phyloP scores from a whole-genome alignment of 192 early-diverging fungal genomes.

The Linderina pennispora region DNA sequence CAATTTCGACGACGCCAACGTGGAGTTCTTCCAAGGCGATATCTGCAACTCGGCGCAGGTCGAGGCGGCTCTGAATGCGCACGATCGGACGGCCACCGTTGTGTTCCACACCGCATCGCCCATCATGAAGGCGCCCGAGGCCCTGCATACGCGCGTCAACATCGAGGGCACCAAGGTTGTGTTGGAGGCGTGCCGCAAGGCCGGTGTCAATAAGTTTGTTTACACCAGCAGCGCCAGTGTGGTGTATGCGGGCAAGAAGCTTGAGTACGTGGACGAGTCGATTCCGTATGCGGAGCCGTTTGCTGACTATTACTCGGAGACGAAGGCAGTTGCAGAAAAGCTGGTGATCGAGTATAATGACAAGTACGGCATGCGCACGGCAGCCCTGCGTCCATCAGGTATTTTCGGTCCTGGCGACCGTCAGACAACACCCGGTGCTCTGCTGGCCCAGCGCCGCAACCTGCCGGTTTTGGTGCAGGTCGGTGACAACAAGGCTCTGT shows the following conservation, averaged over 20 bases:
- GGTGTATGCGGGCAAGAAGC: slow-evolving; percentile 65
- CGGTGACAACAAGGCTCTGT: slow-evolving; percentile 72
- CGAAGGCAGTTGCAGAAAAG: slow-evolving; percentile 74
- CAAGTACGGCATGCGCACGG: slow-evolving; percentile 55
- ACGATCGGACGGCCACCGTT: slow-evolving; percentile 48
- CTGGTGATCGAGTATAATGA: slow-evolving; percentile 73
- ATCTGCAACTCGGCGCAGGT: slow-evolving; percentile 53
- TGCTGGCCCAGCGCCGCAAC: slow-evolving; percentile 59
- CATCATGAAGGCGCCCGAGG: slow-evolving; percentile 61
- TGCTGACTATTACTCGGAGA: slow-evolving; percentile 91
- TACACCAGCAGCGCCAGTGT: slow-evolving; percentile 89
- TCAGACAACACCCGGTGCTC: slow-evolving; percentile 60
- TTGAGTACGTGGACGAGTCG: slow-evolving; percentile 79
- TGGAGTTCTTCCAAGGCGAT: slow-evolving; percentile 53
- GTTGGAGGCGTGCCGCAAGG: slow-evolving; percentile 63
- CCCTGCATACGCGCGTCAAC: slow-evolving; percentile 73
- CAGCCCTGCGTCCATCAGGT: slow-evolving; percentile 76
- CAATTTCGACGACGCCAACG: slow-evolving; percentile 39
- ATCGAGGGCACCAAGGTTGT: slow-evolving; percentile 83
- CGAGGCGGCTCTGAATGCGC: slow-evolving; percentile 43
- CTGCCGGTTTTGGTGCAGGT: slow-evolving; percentile 64
- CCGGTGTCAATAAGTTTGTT: slow-evolving; percentile 65
- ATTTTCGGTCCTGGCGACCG: slow-evolving; percentile 89
- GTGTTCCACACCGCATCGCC: slow-evolving; percentile 94
- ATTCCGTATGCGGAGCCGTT: slow-evolving; percentile 64